Percentiles rank a stretch among this genome's conserved stretches.
These are phyloP conservation scores for Thelonectria discophora DNA, from an alignment of 2,329 filamentous ascomycete genomes.

Conservation along the genomic window DNA sequence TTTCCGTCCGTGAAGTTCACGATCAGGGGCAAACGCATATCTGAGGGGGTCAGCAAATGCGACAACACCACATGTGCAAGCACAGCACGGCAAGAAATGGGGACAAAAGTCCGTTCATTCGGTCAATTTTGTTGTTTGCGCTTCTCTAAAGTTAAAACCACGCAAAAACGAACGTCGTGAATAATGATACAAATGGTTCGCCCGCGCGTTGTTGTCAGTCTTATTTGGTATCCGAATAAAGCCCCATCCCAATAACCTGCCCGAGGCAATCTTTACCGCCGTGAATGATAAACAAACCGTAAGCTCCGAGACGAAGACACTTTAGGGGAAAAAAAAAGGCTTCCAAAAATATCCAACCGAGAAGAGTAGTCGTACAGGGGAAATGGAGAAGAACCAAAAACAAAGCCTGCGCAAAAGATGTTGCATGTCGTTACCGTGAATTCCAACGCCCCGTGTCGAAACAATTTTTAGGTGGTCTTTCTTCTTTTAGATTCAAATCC, in stretches of 20 bases:
- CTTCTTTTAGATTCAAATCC: slow-evolving; percentile 25
- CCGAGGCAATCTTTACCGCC: slow-evolving; percentile 21
- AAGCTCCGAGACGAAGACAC: slow-evolving; percentile 28
- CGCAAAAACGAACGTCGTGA: slow-evolving; percentile 39
- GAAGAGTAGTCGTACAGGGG: slow-evolving; percentile 49
- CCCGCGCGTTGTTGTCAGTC: slow-evolving; percentile 34
- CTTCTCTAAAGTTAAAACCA: slow-evolving; percentile 24
- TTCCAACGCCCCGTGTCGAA: slow-evolving; percentile 32
- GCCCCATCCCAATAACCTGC: slow-evolving; percentile 10
- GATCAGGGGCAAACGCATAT: slow-evolving; percentile 1
- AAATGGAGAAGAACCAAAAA: slow-evolving; percentile 23
- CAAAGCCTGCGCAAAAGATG: slow-evolving; percentile 22
- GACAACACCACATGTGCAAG: not conserved
- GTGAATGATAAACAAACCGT: slow-evolving; percentile 10
- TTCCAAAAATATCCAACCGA: slow-evolving; percentile 25
- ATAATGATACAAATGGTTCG: slow-evolving; percentile 42
- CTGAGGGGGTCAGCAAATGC: not conserved
- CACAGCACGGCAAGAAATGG: not conserved
- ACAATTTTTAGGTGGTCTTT: slow-evolving; percentile 32
- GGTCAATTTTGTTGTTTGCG: slow-evolving; percentile 14
- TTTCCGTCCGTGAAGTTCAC: slow-evolving; percentile 12
- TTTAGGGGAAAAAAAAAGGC: slow-evolving; percentile 9
- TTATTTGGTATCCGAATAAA: slow-evolving; percentile 32
- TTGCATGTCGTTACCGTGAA: slow-evolving; percentile 20
- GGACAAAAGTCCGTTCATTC: slow-evolving; percentile 23